A percentile compares a stretch with the other conserved stretches of the same genome.
phyloP scores from a whole-genome alignment of 805 yeast genomes.

The Candida sonorensis region DNA sequence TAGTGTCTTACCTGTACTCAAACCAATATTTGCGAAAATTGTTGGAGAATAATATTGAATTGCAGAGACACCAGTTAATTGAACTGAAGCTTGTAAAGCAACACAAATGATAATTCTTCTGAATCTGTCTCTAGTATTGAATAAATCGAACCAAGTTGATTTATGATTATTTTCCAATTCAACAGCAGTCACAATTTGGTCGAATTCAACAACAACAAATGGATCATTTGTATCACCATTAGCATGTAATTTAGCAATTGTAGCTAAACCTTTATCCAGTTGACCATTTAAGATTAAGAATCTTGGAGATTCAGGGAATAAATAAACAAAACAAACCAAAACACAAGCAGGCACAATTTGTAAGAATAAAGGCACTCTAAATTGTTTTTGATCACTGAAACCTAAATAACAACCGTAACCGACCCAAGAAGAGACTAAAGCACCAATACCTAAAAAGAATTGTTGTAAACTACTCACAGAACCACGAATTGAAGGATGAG shows the following conservation, averaged over 20 bases:
- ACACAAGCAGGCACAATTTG: slow-evolving; percentile 42
- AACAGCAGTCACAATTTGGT: slow-evolving; percentile 53
- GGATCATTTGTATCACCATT: slow-evolving; percentile 37
- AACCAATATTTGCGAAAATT: slow-evolving; percentile 39
- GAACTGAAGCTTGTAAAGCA: slow-evolving; percentile 20
- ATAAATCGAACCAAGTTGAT: slow-evolving; percentile 38
- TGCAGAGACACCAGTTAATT: slow-evolving; percentile 38
- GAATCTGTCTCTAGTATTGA: slow-evolving; percentile 15
- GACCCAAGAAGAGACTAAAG: slow-evolving; percentile 25
- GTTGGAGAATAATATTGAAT: slow-evolving; percentile 41
- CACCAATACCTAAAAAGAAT: slow-evolving; percentile 32
- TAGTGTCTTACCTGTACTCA: slow-evolving; percentile 23
- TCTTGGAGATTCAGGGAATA: slow-evolving; percentile 48
- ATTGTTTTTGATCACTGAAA: slow-evolving; percentile 21
- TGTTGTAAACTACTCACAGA: slow-evolving; percentile 53
- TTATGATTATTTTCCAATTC: slow-evolving; percentile 15
- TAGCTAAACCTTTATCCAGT: slow-evolving; percentile 36
- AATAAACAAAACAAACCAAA: slow-evolving; percentile 32
- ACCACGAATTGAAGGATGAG: slow-evolving; percentile 58
- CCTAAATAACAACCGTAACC: slow-evolving; percentile 25
- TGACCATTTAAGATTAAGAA: slow-evolving; percentile 39
- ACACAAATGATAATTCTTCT: slow-evolving; percentile 22
- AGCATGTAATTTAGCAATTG: slow-evolving; percentile 36
- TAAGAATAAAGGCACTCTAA: slow-evolving; percentile 40
- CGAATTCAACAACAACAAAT: slow-evolving; percentile 46